Conservation (phyloP, 495 filamentous ascomycete genomes). For the Penicillium coffeae region DNA sequence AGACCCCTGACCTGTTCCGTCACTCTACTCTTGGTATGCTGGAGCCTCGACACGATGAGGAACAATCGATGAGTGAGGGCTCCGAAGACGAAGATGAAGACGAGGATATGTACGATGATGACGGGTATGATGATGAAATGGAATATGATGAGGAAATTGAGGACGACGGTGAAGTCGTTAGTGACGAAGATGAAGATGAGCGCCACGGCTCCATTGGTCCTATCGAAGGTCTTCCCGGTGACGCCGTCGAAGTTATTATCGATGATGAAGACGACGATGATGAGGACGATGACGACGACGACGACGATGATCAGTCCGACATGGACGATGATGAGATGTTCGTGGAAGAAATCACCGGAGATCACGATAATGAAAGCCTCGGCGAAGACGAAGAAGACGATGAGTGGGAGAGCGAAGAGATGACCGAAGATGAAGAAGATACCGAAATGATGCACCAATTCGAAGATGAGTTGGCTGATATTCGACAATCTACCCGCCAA, state of each 20-base stretch:
- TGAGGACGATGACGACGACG: constrained; percentile 62
- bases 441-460: constrained; percentile 49
- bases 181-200: constrained; percentile 71
- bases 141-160: constrained; percentile 80
- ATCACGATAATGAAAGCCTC: constrained; percentile 62
- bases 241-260: constrained; percentile 80
- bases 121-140: constrained; percentile 79
- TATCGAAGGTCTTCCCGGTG: constrained; percentile 80
- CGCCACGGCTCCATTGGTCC: constrained; percentile 23
- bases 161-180: constrained; percentile 80
- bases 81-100: constrained; percentile 69
- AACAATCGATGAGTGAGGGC: constrained; percentile 61
- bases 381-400: constrained; percentile 54
- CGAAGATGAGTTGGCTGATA: constrained; percentile 53
- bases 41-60: constrained; percentile 76
- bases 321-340: constrained; percentile 53
- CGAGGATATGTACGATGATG: constrained; percentile 81
- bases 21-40: constrained; percentile 95
- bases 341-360: constrained; percentile 54
- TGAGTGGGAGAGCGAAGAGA: constrained; percentile 59
- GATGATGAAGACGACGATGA: constrained; percentile 66
- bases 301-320: constrained; percentile 57
- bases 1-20: constrained; percentile 94
- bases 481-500: constrained; percentile 58
- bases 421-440: constrained; percentile 54